Base-by-base conservation (phyloP, 73 alveolate genomes). In the Paramecium bursaria region DNA sequence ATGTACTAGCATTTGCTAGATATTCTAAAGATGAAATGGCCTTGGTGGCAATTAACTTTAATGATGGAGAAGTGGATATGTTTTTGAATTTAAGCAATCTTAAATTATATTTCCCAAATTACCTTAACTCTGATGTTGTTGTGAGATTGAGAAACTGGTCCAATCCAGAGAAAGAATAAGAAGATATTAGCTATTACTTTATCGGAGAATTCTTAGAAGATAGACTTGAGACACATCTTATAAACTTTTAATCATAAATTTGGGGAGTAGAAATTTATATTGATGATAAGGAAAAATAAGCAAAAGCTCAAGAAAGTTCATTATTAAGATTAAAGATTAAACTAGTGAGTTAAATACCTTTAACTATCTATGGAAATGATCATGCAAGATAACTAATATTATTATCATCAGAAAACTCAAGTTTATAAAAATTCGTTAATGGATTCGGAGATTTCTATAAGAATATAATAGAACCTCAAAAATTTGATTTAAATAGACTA, bases 1-100 rank as follows among this genome's bases (percentile, higher is more conserved):
- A 94, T 21, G 94, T 97, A 25, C 86, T 97, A 7, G 94, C 99
- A 21, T 97, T 86, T 74, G 98, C 98, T 1, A 91, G 99, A 57
- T 88, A 91, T 85, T 87, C 95, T 2, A 93, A 86, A 21, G 87
- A 86, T 48, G 98, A 97, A 90, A 94, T 93, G 73, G 98, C 98
- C 4, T 88, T 97, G 7, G 91, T 97, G 17, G 90, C 94, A 13
- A 93, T 95, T 7, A 96, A 96, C 79, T 90, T 97, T 14, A 90
- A 88, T 67, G 98, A 93, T 60, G 85, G 92, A 53, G 96, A 75
- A 46, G 91, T 88, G 14, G 90, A 74, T 53, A 92, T 94, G 76
- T 87, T 75, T 61, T 79, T 95, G 48, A 98, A 97, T 75, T 90
- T 92, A 39, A 82, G 91, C 3, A 44, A 88, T 50, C 88, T 97